Evolutionary conservation across 805 yeast genomes (phyloP), one percentile per base, ranked within the genome.

Genomic region (Priceomyces medius): DNA sequence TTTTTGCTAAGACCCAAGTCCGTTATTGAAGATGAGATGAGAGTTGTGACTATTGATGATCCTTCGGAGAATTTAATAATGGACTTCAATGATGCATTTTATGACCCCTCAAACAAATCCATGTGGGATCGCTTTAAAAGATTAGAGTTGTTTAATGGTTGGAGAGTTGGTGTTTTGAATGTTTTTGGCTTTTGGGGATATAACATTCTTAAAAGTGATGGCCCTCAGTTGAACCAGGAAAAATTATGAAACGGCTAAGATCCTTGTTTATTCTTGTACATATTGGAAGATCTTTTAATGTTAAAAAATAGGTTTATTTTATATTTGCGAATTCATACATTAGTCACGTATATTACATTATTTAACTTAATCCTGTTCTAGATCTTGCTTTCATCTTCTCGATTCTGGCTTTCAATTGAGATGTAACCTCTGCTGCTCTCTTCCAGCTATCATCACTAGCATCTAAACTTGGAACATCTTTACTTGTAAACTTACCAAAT

Each of bases 401-500:
- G 34, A 89, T 89, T 52, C 97, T 69, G 0, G 89, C 95, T 58
- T 84, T 86, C 55, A 89, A 75, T 59, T 85, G 91, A 3, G 81
- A 77, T 0, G 97, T 89, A 9, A 88, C 95, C 51, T 86, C 95
- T 0, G 93, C 90, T 0, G 97, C 96, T 37, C 91, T 77, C 50
- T 76, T 79, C 97, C 97, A 89, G 50, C 85, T 81, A 44, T 83
- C 89, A 44, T 78, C 85, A 35, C 73, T 71, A 31, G 64, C 62
- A 43, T 71, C 78, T 23, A 63, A 51, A 33, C 64, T 74, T 37
- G 57, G 57, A 3, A 60, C 38, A 2, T 40, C 42, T 33, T 37
- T 40, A 21, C 24, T 20, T 14, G 36, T 8, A 4, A 10, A 20
- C 14, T n/a, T 19, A 8, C 45, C 50, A 39, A 37, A 36, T 23